Conservation (phyloP, 208 protist species). For the Acanthamoeba castellanii region DNA sequence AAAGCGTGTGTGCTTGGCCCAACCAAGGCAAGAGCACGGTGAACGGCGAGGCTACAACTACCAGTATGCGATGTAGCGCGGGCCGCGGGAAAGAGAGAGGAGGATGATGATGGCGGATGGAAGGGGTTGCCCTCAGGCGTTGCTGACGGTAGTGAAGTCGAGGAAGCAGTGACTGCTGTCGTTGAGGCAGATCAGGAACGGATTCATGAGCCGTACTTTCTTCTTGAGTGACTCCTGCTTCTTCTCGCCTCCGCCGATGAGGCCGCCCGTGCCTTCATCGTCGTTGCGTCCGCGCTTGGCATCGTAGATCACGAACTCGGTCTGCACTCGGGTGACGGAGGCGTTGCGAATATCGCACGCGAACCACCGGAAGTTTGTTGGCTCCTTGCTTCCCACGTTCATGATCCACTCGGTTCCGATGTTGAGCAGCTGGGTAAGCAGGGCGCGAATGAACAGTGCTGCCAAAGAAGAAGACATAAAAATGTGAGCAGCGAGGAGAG, state of each 20-base stretch:
- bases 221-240: slow-evolving; percentile 29
- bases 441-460: slow-evolving; percentile 28
- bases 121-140: background rate
- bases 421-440: slow-evolving; percentile 33
- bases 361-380: slow-evolving; percentile 10
- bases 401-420: slow-evolving; percentile 41
- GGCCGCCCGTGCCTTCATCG: background rate
- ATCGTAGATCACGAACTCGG: slow-evolving; percentile 56
- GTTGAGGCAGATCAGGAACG: slow-evolving; percentile 9
- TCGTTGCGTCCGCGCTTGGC: slow-evolving; percentile 10
- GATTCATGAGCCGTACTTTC: slow-evolving; percentile 38
- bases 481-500: too few relatives aligned
- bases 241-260: slow-evolving; percentile 4
- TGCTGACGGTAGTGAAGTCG: slow-evolving; percentile 24
- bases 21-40: too few relatives aligned
- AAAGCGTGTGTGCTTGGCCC: too few relatives aligned
- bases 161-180: slow-evolving; percentile 52
- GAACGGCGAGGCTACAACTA: background rate
- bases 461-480: background rate
- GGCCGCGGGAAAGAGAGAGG: too few relatives aligned
- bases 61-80: slow-evolving; percentile 2
- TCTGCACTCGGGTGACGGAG: slow-evolving; percentile 30
- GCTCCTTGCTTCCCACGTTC: slow-evolving; percentile 26
- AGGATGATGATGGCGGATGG: too few relatives aligned
- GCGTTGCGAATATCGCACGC: slow-evolving; percentile 53